A percentile compares a stretch with the other conserved stretches of the same genome.
phyloP scores from a whole-genome alignment of 2,329 filamentous ascomycete genomes.

The Microsporum audouinii region DNA sequence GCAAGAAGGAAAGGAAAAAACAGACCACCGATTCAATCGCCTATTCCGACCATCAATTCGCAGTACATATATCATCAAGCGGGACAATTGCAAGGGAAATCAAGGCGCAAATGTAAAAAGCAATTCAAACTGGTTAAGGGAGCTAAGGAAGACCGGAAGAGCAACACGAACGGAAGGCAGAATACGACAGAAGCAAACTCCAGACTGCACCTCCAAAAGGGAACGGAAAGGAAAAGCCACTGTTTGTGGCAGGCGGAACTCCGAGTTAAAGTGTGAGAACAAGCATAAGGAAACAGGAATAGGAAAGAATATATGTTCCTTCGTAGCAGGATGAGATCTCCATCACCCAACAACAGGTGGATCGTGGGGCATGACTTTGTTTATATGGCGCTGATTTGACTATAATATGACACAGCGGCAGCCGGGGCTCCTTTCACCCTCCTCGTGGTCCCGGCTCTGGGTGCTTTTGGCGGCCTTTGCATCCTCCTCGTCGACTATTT shows the following conservation, averaged over 20 bases:
- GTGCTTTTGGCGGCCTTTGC: constrained; percentile 53
- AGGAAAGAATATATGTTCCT: not conserved
- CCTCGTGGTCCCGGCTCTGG: constrained; percentile 41
- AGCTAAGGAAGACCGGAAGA: not conserved
- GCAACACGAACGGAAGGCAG: not conserved
- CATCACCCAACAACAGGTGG: not conserved
- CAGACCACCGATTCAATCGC: not conserved
- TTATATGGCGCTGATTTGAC: not conserved
- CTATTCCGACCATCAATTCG: constrained; percentile 4
- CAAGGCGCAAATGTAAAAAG: not conserved
- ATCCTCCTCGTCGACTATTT: constrained; percentile 69
- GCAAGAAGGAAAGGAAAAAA: not conserved
- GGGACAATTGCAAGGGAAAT: not conserved
- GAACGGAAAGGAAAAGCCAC: not conserved
- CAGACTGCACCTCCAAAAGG: not conserved
- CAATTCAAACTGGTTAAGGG: not conserved
- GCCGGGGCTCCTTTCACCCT: constrained; percentile 45
- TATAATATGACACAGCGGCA: constrained; percentile 56
- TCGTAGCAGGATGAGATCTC: not conserved
- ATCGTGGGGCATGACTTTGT: not conserved
- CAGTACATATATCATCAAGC: constrained; percentile 2
- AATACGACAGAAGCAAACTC: not conserved
- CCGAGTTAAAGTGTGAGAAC: not conserved
- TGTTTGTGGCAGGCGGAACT: not conserved
- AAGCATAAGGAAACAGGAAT: not conserved